Base-by-base conservation (phyloP, 176 grass and related monocot species). In the Aegilops longissima region DNA sequence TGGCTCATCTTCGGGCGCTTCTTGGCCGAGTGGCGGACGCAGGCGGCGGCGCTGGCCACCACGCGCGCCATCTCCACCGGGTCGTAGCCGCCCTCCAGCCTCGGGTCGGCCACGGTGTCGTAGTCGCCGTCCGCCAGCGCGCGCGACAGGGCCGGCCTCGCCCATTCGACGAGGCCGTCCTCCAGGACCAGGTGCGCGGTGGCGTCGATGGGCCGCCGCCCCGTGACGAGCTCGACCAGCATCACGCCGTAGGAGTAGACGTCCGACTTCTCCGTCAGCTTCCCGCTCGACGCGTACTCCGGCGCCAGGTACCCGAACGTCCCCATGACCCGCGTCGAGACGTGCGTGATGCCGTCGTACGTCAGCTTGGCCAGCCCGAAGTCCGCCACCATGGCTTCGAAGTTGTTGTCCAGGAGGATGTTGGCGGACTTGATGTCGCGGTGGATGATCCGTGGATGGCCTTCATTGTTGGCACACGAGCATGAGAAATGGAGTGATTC, bases 301-400 rank as follows among this genome's bases (percentile, higher is more conserved):
- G 92, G 92, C 35, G 92, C 92, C 72, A 94, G 75, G 80, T 94
- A 94, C 91, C 93, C 93, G 25, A 95, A 95, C 20, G 91, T 95
- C 38, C 93, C 93, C 93, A 95, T 95, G 45, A 95, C 93, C 5
- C 93, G 86, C 2, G 93, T 95, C 0, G 91, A 93, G 54, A 95
- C 88, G 86, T 93, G 93, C 24, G 93, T 95, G 76, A 76, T 24
- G 80, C 70, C 84, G 56, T 95, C 91, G 12, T 45, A 61, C 5
- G 93, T 81, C 52, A 95, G 83, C 83, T 95, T 95, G 7, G 93
- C 93, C 23, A 95, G 88, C 70, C 93, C 93, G 44, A 95, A 95
- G 38, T 95, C 93, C 0, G 93, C 93, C 2, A 95, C 93, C 93
- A 91, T 93, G 2, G 90, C 93, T 56, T 93, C 93, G 84, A 91